Percentiles rank a stretch among this genome's conserved stretches.
Evolutionary conservation across 768 basidiomycete species (phyloP).

Genomic region (Lentinula sp.): DNA sequence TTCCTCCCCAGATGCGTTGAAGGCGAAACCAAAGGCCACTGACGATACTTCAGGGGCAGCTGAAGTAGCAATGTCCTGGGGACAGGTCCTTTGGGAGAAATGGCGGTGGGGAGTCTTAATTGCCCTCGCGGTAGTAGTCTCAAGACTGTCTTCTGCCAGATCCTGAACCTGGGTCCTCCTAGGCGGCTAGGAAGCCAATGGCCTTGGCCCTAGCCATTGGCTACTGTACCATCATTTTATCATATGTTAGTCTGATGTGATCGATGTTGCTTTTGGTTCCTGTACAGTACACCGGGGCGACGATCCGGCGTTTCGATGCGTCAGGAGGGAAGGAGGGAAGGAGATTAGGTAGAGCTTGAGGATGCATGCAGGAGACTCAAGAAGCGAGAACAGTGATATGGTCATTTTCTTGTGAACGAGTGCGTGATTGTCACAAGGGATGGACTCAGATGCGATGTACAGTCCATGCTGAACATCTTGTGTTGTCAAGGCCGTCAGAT

Average conservation of each 20-base stretch:
- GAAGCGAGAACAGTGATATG: too few relatives aligned
- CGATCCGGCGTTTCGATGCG: too few relatives aligned
- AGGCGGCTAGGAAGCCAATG: background rate
- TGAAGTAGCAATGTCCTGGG: conserved; percentile 59
- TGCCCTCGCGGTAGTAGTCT: conserved; percentile 71
- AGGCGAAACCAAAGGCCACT: conserved; percentile 12
- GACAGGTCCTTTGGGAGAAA: conserved; percentile 71
- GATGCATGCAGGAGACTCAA: too few relatives aligned
- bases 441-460: too few relatives aligned
- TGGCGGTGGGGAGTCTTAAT: conserved; percentile 82
- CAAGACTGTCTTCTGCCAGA: conserved; percentile 57
- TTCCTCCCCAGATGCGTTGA: conserved; percentile 1
- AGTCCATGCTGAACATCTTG: too few relatives aligned
- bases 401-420: too few relatives aligned
- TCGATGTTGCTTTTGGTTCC: background rate
- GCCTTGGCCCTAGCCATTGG: background rate
- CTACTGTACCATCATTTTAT: background rate
- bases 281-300: background rate
- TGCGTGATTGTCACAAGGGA: too few relatives aligned
- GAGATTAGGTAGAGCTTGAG: too few relatives aligned
- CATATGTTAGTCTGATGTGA: background rate
- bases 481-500: background rate
- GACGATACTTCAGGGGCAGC: conserved; percentile 23
- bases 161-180: background rate
- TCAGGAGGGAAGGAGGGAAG: too few relatives aligned